These are phyloP conservation scores for Ascoidea rubescens DNA, from an alignment of 805 yeast genomes.

Conservation along the genomic window DNA sequence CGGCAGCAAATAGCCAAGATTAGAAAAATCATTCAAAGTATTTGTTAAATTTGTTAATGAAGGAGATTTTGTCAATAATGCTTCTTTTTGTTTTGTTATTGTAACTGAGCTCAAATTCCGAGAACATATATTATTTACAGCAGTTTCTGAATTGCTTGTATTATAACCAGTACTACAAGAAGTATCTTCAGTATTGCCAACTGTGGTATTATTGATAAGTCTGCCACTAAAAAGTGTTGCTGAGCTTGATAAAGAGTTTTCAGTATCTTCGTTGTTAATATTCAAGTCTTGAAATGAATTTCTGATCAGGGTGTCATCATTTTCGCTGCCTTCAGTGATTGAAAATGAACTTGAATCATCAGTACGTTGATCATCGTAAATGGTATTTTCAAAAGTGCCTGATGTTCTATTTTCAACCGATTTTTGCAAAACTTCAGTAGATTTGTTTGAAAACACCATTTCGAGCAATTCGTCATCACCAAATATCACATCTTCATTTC, in stretches of 20 bases:
- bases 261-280: not conserved
- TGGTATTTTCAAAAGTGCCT: not conserved
- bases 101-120: no score
- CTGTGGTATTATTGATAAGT: not conserved
- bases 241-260: not conserved
- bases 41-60: not conserved
- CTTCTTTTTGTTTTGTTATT: not conserved
- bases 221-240: not conserved
- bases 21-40: not conserved
- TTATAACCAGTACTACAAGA: not conserved
- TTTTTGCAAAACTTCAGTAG: not conserved
- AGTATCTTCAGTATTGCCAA: not conserved
- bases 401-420: not conserved
- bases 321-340: not conserved
- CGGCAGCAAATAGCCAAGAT: not conserved
- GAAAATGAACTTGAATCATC: not conserved
- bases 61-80: not conserved
- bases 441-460: not conserved
- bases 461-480: conserved; percentile 3
- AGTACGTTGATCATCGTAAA: not conserved
- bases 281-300: not conserved
- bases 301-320: not conserved
- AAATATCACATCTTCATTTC: conserved; percentile 5
- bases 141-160: not conserved
- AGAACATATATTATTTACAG: not conserved